Base-by-base conservation (phyloP, 2,329 filamentous ascomycete genomes). In the Polychaeton citri region DNA sequence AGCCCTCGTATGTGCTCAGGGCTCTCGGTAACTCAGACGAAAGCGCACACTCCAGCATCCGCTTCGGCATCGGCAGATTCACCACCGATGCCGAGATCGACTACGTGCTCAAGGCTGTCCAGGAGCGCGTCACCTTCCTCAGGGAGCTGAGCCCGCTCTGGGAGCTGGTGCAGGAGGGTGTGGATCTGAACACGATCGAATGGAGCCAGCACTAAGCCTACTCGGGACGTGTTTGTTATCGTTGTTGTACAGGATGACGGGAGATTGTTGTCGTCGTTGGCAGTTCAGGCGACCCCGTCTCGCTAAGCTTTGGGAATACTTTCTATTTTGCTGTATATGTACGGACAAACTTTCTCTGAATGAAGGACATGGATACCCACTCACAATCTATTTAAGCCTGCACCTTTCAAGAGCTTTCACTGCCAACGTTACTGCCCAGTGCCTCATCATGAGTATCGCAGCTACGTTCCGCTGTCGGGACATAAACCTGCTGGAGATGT, bases 161-260 rank as follows among this genome's bases (percentile, higher is more conserved):
- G 90, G 90, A 98, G 63, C 65, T 98, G 45, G 90, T 98, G 9
- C 90, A 98, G 64, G 90, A 98, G 60, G 90, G 90, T 12, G 75
- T 98, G 44, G 90, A 94, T 55, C 65, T 98, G 48, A 83, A 92
- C 62, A 94, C 85, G 30, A 98, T 98, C 52, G 80, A 98, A 64
- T 98, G 90, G 90, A 93, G 82, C 57, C 87, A 95, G 66, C 90
- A 98, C 62, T 96, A 68, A 72, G 10, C 18, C 15, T n/a, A n/a
- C n/a, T n/a, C n/a, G n/a, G n/a, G 24, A 12, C 24, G 7, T 28
- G 24, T 7, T 15, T 15, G 3, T 3, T 28, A 12, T 10, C 12
- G 24, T 28, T 28, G 12, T 28, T 28, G 24, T 28, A 28, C 24
- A 28, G 7, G 15, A 12, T 28, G 24, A 28, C 7, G 24, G 24